These are phyloP conservation scores for Dendrocalamus sinicus DNA, from an alignment of 176 grass and related monocot genomes.

Conservation along the genomic window DNA sequence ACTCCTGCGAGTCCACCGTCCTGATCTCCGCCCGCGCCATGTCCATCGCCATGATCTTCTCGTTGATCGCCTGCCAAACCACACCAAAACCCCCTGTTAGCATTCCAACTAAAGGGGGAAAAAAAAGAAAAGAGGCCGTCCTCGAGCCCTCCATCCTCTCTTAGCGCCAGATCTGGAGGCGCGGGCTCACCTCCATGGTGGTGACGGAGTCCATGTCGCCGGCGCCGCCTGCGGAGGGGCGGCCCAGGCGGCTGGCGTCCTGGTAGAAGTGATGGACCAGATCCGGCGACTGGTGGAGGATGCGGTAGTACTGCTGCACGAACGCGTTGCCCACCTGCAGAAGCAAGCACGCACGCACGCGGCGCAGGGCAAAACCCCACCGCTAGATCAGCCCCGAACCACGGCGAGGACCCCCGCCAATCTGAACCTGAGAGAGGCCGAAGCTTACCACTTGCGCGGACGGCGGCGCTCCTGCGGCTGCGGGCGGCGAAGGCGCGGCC, in stretches of 20 bases:
- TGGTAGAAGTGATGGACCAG: conserved; percentile 90
- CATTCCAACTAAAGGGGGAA: neutral
- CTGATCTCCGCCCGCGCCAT: conserved; percentile 68
- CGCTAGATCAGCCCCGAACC: conserved; percentile 31
- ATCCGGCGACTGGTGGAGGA: conserved; percentile 87
- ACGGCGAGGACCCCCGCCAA: neutral
- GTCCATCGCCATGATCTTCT: conserved; percentile 85
- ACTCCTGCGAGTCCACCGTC: conserved; percentile 81
- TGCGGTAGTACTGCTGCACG: conserved; percentile 86
- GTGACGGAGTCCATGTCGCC: conserved; percentile 67
- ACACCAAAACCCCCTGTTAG: conserved; percentile 18
- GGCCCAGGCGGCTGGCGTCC: conserved; percentile 76
- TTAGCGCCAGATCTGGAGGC: conserved; percentile 30
- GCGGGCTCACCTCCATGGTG: conserved; percentile 60
- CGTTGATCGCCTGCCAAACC: conserved; percentile 66
- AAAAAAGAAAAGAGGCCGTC: neutral
- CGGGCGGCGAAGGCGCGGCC: conserved; percentile 54
- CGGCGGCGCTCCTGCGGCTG: conserved; percentile 42
- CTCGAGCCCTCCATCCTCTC: neutral
- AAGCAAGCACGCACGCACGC: neutral
- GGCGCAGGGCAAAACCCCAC: neutral
- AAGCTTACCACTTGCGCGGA: conserved; percentile 80
- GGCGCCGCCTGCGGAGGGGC: conserved; percentile 44
- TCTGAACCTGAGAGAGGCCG: neutral
- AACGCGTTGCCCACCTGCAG: conserved; percentile 86